phyloP scores from a whole-genome alignment of 805 yeast species.

The Candida multigemmis region DNA sequence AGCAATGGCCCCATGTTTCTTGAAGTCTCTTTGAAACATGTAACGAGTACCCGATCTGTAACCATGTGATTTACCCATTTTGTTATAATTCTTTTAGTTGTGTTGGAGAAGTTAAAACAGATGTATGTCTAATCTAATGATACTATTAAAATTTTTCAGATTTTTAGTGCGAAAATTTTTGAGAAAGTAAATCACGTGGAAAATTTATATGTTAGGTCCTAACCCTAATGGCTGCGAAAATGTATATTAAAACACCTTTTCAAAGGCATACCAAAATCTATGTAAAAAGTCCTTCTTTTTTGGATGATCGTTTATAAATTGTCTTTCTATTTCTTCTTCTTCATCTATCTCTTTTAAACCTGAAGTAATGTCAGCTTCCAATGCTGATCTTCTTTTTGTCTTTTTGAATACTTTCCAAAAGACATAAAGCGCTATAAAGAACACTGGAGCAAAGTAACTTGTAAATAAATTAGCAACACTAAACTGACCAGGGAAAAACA shows the following conservation, averaged over 20 bases:
- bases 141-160: conserved; percentile 1
- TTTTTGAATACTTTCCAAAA: conserved; percentile 25
- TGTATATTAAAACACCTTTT: no score
- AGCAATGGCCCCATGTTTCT: conserved; percentile 90
- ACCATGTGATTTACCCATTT: conserved; percentile 57
- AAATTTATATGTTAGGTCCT: no score
- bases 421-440: conserved; percentile 12
- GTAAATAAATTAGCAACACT: conserved; percentile 26
- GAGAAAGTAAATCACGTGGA: no score
- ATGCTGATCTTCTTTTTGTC: conserved; percentile 17
- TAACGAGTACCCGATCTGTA: conserved; percentile 99
- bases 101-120: conserved; percentile 1
- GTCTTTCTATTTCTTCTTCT: conserved; percentile 21
- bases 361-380: conserved; percentile 25
- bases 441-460: conserved; percentile 27
- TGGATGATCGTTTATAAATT: conserved; percentile 9
- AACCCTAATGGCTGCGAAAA: no score
- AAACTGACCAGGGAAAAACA: conserved; percentile 28
- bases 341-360: conserved; percentile 24
- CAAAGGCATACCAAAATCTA: conserved; percentile 8
- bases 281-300: conserved; percentile 12
- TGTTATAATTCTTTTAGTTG: conserved; percentile 3
- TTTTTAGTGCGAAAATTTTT: conserved; percentile 2
- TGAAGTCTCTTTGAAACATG: conserved; percentile 99
- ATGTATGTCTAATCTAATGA: conserved; percentile 1